These are phyloP conservation scores for Phytophthora hybrid DNA, from an alignment of 352 stramenopile species.

Conservation along the genomic window DNA sequence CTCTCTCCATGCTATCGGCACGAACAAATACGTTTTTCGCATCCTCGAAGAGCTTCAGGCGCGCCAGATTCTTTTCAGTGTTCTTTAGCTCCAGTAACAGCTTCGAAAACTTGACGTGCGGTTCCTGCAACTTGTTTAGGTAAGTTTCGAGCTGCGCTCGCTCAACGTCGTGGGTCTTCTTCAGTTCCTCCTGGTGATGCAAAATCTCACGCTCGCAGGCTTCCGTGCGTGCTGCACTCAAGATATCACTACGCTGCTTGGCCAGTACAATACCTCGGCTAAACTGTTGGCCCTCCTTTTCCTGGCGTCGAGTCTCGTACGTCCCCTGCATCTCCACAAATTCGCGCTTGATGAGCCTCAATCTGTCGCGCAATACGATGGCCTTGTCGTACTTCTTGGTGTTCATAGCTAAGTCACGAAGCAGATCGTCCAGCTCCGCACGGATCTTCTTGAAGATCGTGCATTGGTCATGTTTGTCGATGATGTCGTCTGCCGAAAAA, in stretches of 20 bases:
- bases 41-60: constrained; percentile 75
- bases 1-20: constrained; percentile 67
- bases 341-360: constrained; percentile 69
- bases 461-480: constrained; percentile 79
- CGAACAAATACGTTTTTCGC: constrained; percentile 74
- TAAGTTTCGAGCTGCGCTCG: constrained; percentile 70
- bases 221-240: constrained; percentile 40
- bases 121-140: constrained; percentile 60
- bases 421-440: constrained; percentile 62
- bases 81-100: constrained; percentile 76
- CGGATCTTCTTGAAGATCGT: constrained; percentile 74
- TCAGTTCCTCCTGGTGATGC: constrained; percentile 57
- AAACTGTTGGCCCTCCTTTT: constrained; percentile 60
- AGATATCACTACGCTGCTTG: constrained; percentile 43
- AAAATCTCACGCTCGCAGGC: constrained; percentile 55
- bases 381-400: constrained; percentile 82
- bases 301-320: constrained; percentile 65
- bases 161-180: constrained; percentile 71
- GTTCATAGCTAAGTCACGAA: constrained; percentile 58
- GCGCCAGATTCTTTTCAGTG: constrained; percentile 71
- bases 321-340: constrained; percentile 73
- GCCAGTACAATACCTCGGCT: constrained; percentile 51
- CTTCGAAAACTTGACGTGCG: constrained; percentile 77
- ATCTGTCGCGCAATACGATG: constrained; percentile 67
- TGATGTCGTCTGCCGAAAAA: constrained; percentile 64